phyloP scores from a whole-genome alignment of 2,329 filamentous ascomycete genomes.

The Aspergillus sp. region DNA sequence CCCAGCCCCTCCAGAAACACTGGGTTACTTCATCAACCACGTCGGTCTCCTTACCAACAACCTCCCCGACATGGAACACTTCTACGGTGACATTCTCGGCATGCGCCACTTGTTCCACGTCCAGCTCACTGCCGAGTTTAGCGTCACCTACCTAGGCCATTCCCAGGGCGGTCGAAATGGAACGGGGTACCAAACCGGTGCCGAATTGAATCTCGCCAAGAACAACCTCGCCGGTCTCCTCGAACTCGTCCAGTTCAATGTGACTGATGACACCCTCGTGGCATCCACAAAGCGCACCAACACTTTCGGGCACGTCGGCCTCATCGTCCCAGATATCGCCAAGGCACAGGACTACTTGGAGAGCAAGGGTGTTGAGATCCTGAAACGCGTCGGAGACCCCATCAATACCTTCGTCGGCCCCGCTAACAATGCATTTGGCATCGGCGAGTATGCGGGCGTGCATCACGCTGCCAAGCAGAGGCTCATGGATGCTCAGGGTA shows the following conservation, averaged over 20 bases:
- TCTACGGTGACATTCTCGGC: slow-evolving; percentile 6
- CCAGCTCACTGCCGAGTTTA: neutral
- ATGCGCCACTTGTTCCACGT: slow-evolving; percentile 8
- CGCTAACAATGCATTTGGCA: slow-evolving; percentile 5
- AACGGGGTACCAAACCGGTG: slow-evolving; percentile 5
- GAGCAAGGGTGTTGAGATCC: neutral
- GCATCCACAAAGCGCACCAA: slow-evolving; percentile 1
- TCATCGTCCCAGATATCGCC: slow-evolving; percentile 7
- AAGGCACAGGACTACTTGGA: slow-evolving; percentile 5
- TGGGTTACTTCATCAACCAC: slow-evolving; percentile 9
- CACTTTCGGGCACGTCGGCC: slow-evolving; percentile 3
- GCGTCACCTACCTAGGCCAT: slow-evolving; percentile 7
- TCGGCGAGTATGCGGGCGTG: slow-evolving; percentile 7
- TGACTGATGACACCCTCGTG: slow-evolving; percentile 1
- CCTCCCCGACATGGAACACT: neutral
- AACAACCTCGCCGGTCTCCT: slow-evolving; percentile 10
- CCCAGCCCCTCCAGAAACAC: slow-evolving; percentile 4
- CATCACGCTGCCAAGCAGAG: slow-evolving; percentile 6
- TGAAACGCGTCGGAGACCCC: neutral
- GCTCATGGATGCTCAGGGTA: slow-evolving; percentile 4
- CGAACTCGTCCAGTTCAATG: slow-evolving; percentile 7
- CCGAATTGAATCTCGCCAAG: slow-evolving; percentile 1
- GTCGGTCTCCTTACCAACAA: slow-evolving; percentile 7
- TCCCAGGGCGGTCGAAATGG: slow-evolving; percentile 4
- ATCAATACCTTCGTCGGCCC: neutral